Percentiles rank a stretch among this genome's conserved stretches.
Evolutionary conservation across 805 yeast species (phyloP).

Genomic region (Zygosaccharomyces lentus): DNA sequence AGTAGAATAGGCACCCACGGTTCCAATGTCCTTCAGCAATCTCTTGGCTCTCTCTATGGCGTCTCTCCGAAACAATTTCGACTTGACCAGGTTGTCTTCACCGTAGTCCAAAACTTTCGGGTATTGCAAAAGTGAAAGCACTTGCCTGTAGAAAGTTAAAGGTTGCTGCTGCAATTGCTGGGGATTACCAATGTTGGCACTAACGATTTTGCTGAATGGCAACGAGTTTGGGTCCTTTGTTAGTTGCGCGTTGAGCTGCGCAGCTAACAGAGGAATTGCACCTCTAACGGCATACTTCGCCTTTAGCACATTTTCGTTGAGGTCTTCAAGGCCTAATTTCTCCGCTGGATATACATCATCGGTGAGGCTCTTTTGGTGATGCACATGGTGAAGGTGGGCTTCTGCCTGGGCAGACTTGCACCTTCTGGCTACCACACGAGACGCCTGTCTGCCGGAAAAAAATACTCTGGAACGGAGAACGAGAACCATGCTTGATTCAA

Average conservation of each 20-base stretch:
- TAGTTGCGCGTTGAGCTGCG: slow-evolving; percentile 63
- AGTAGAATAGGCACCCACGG: slow-evolving; percentile 92
- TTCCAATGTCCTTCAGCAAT: slow-evolving; percentile 54
- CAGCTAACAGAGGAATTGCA: slow-evolving; percentile 87
- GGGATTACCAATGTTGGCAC: slow-evolving; percentile 96
- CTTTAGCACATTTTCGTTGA: slow-evolving; percentile 68
- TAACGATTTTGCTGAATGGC: slow-evolving; percentile 75
- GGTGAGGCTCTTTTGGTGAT: slow-evolving; percentile 4
- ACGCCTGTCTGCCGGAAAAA: slow-evolving; percentile 1
- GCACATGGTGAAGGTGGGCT: slow-evolving; percentile 6
- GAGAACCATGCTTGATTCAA: not conserved
- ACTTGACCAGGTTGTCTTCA: slow-evolving; percentile 15
- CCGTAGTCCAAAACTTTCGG: slow-evolving; percentile 55
- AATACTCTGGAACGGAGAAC: slow-evolving; percentile 1
- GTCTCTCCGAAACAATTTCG: slow-evolving; percentile 51
- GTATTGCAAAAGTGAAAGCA: slow-evolving; percentile 77
- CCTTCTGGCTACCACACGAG: not conserved
- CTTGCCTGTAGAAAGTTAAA: slow-evolving; percentile 91
- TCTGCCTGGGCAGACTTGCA: slow-evolving; percentile 4
- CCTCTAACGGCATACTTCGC: slow-evolving; percentile 98
- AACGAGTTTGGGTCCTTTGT: slow-evolving; percentile 52
- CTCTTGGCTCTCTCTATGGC: slow-evolving; percentile 65
- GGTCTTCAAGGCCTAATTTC: slow-evolving; percentile 44
- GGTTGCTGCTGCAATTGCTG: slow-evolving; percentile 96
- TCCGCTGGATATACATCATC: slow-evolving; percentile 31